These are phyloP conservation scores for Ophiocordyceps unilateralis DNA, from an alignment of 2,329 filamentous ascomycete genomes.

Conservation along the genomic window DNA sequence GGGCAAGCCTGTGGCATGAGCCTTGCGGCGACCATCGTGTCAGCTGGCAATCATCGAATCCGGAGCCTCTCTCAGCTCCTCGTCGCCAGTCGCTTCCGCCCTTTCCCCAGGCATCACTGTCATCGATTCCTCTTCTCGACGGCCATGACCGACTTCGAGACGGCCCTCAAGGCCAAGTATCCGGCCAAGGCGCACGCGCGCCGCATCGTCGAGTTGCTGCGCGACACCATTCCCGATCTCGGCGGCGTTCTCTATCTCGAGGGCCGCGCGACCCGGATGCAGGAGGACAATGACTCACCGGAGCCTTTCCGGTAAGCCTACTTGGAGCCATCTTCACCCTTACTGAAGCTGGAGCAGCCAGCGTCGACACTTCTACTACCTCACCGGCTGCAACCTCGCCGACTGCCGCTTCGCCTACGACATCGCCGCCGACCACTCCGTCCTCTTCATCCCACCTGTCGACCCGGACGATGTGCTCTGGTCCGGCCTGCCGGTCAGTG, in stretches of 20 bases:
- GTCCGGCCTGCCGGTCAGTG: conserved; percentile 70
- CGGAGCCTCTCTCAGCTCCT: background rate
- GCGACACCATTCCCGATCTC: conserved; percentile 43
- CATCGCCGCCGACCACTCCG: conserved; percentile 53
- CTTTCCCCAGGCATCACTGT: background rate
- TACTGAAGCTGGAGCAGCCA: conserved; percentile 34
- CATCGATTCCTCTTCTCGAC: background rate
- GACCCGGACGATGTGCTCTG: conserved; percentile 85
- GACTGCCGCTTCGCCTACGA: conserved; percentile 74
- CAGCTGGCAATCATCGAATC: background rate
- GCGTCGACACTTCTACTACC: conserved; percentile 85
- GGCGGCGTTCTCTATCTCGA: conserved; percentile 73
- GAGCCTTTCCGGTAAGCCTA: conserved; percentile 54
- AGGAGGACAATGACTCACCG: conserved; percentile 78
- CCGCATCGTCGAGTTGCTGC: conserved; percentile 66
- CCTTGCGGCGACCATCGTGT: background rate
- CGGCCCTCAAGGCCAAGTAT: conserved; percentile 44
- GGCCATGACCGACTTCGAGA: conserved; percentile 26
- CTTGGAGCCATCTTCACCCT: background rate
- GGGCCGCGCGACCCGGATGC: conserved; percentile 60
- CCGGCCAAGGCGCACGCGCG: conserved; percentile 78
- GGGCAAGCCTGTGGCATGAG: no score
- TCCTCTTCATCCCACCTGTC: conserved; percentile 79
- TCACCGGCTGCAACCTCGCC: conserved; percentile 67
- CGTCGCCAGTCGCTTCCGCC: background rate